Conservation (phyloP, 495 filamentous ascomycete genomes). For the Aspergillus hancockii region DNA sequence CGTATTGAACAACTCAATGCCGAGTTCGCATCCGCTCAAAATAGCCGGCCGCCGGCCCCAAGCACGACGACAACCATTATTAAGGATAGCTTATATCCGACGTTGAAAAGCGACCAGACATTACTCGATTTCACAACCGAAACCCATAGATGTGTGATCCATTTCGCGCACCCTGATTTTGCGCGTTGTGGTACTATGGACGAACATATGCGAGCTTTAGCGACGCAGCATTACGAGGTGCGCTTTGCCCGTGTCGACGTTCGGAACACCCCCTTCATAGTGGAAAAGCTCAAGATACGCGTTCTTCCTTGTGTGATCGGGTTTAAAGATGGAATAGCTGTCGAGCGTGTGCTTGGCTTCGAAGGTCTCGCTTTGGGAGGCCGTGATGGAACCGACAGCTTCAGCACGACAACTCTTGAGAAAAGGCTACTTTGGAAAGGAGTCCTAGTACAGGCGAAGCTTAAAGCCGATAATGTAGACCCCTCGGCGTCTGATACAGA, state of each 20-base stretch:
- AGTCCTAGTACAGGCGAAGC: constrained; percentile 58
- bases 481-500: constrained; percentile 31
- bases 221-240: constrained; percentile 65
- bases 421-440: constrained; percentile 58
- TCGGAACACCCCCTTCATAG: constrained; percentile 71
- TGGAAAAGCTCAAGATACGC: constrained; percentile 66
- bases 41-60: constrained; percentile 22
- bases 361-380: constrained; percentile 63
- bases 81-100: constrained; percentile 51
- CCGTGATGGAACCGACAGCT: constrained; percentile 58
- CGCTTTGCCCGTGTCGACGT: constrained; percentile 70
- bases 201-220: constrained; percentile 59
- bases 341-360: constrained; percentile 73
- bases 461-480: constrained; percentile 42
- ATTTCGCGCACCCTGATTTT: constrained; percentile 79
- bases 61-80: constrained; percentile 25
- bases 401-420: constrained; percentile 65
- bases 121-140: constrained; percentile 70
- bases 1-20: constrained; percentile 71
- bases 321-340: constrained; percentile 66
- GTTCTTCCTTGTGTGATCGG: constrained; percentile 76
- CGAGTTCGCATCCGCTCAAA: constrained; percentile 55
- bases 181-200: constrained; percentile 72
- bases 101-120: constrained; percentile 63
- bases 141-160: constrained; percentile 64